Base-by-base conservation (phyloP, 2,329 filamentous ascomycete species). In the Cordyceps javanica region DNA sequence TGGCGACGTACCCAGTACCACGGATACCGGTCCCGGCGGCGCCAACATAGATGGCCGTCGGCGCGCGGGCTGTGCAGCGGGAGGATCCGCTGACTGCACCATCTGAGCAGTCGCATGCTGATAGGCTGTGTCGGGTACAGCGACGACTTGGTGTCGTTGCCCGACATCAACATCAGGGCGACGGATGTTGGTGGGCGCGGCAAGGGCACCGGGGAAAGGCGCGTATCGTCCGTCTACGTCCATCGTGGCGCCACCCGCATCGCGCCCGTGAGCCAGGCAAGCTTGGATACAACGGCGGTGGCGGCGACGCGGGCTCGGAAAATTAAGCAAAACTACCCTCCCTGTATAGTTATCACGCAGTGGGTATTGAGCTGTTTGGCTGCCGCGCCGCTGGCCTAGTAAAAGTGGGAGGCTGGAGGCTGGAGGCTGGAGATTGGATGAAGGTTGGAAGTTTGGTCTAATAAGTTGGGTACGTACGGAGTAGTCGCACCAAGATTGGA, bases 1-100 rank as follows among this genome's bases (percentile, higher is more conserved):
- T 10, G 56, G 49, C 32, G 49, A 58, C 8, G 41, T 1, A 11
- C 14, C 28, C 48, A 58, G 30, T 23, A 58, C 56, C 41, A 58
- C 56, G 28, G 56, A 58, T 19, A 58, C n/a, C 4, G 34, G 16
- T 11, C 26, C 11, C 28, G 30, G 36, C 30, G 55, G 32, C 13
- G 45, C 19, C 34, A 26, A 23, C n/a, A 14, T 25, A n/a, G 25
- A 11, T 16, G 34, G 26, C 5, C 25, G 7, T 28, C 13, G 16
- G 23, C 19, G 51, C 41, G 36, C 36, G 21, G 32, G 25, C n/a
- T 28, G 42, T 23, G 23, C 30, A 46, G 23, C 23, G n/a, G 10
- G 13, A 41, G n/a, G 10, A 25, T 41, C 30, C 30, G 51, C 28
- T n/a, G 21, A 9, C 19, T 10, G 16, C 28, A 30, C 51, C 28